Base-by-base conservation (phyloP, 1,284 basidiomycete genomes). In the Anthracocystis setariae region DNA sequence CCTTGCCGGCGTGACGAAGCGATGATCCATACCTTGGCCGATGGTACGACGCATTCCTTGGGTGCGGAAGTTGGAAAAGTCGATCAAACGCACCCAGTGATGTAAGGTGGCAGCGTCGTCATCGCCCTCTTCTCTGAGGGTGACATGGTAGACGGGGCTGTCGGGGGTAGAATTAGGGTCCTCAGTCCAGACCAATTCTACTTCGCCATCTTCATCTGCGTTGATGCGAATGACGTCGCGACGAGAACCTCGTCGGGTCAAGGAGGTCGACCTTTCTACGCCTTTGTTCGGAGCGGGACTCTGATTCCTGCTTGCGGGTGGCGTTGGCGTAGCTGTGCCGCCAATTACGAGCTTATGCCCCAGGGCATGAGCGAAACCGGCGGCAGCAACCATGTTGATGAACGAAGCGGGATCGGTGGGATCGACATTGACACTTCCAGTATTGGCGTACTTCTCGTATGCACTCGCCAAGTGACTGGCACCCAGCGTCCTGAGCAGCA, bases 31-130 rank as follows among this genome's bases (percentile, higher is more conserved):
- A 51, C 93, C 92, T 83, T 97, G 92, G 33, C 92, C 92, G 18
- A 96, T 89, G 0, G 91, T 93, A 20, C 95, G 89, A 49, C 93
- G 88, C 89, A 96, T 92, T 0, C 94, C 94, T 65, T 95, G 93
- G 20, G 94, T 94, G 32, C 93, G 89, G 85, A 95, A 97, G 80
- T 93, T 91, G 76, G 92, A 93, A 80, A 97, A 97, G 78, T 82
- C 80, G 37, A 82, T 54, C 32, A 82, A 53, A 32, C 81, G 77
- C 27, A 80, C 72, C 59, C 67, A 79, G 23, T 52, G 57, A 51
- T 76, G 74, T 1, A 74, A 51, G 15, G 49, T 60, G 35, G 35
- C 46, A 2, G 49, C 54, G 10, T 76, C 64, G 12, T 70, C 46
- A 21, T 73, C 65, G 52, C 55, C 21, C 13, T 71, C 68, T 15